Base-by-base conservation (phyloP, 2,329 filamentous ascomycete species). In the Ophiocordyceps robertsii region DNA sequence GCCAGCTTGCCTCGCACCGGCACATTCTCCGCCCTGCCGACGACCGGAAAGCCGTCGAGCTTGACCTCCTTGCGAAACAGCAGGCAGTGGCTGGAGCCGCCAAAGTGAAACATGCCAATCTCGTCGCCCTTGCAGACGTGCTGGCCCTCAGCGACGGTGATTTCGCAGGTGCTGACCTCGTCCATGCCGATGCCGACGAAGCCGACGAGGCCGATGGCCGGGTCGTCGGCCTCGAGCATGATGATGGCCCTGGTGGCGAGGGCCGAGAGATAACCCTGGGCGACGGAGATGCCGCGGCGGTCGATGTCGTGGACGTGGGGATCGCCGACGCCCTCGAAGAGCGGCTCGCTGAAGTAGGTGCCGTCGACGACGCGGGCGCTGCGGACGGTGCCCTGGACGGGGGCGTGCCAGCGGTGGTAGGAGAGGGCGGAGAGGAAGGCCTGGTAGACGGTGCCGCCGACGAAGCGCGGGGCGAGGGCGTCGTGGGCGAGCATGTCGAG, bases 31-130 rank as follows among this genome's bases (percentile, higher is more conserved):
- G 59, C 49, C 42, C 54, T 55, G 0, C 59, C 59, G 0, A 62
- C 46, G 42, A 56, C 47, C 0, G 64, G 65, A 31, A 68, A 59
- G 0, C 55, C 64, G 2, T 63, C 56, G 0, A 77, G 46, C 42
- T 67, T 62, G 29, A 80, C 72, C 0, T 65, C 70, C 47, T 72
- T 67, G 24, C 73, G 61, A 61, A 87, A 86, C 3, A 88, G 53
- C 50, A 87, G 54, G 51, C 79, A 84, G 54, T 84, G 77, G 1
- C 76, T 77, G 7, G 73, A 80, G 0, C 84, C 83, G n/a, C 83
- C 83, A 55, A 81, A 87, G 54, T 88, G 83, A 60, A 88, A 88
- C 81, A 85, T 86, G 36, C 83, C 83, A 33, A 79, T 66, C 62
- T 86, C 64, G 5, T 86, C 73, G 1, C 84, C 84, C 66, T 86